Evolutionary conservation across 306 rosid genomes (phyloP).

Genomic region (Sechiopsis laciniata): DNA sequence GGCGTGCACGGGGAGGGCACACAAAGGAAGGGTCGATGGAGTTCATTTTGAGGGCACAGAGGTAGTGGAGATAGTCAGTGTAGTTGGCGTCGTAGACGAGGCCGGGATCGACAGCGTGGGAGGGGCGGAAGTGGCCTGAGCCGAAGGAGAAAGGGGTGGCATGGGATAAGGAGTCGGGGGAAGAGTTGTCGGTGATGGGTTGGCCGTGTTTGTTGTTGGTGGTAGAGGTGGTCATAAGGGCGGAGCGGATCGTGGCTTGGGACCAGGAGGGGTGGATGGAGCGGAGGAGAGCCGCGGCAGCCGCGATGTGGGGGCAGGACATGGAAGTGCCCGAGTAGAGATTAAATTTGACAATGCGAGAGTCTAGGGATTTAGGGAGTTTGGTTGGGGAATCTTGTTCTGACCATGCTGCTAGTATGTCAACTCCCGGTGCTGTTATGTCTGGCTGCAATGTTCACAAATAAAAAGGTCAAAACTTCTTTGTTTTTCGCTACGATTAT

Average conservation of each 20-base stretch:
- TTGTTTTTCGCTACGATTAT: no score
- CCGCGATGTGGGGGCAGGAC: slow-evolving; percentile 92
- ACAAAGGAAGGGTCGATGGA: slow-evolving; percentile 25
- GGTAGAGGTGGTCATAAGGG: slow-evolving; percentile 76
- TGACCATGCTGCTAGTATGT: slow-evolving; percentile 92
- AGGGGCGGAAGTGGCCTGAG: slow-evolving; percentile 71
- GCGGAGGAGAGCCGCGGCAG: slow-evolving; percentile 65
- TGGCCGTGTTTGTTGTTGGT: slow-evolving; percentile 51
- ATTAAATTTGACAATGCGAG: slow-evolving; percentile 56
- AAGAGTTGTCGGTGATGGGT: slow-evolving; percentile 55
- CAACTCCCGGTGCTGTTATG: slow-evolving; percentile 85
- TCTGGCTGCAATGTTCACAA: slow-evolving; percentile 58
- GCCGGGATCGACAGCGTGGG: slow-evolving; percentile 67
- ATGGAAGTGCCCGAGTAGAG: slow-evolving; percentile 85
- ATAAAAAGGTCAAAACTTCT: no score
- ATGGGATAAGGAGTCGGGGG: slow-evolving; percentile 28
- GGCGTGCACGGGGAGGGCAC: slow-evolving; percentile 41
- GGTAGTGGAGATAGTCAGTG: slow-evolving; percentile 58
- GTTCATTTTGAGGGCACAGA: slow-evolving; percentile 40
- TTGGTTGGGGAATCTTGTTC: slow-evolving; percentile 62
- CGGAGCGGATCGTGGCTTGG: slow-evolving; percentile 81
- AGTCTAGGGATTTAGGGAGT: slow-evolving; percentile 36
- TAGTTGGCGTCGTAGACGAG: slow-evolving; percentile 76
- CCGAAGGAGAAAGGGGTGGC: slow-evolving; percentile 79
- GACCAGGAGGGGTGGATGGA: slow-evolving; percentile 84